Evolutionary conservation across 176 grass and related monocot species (phyloP).

Genomic region (Ananas comosus): DNA sequence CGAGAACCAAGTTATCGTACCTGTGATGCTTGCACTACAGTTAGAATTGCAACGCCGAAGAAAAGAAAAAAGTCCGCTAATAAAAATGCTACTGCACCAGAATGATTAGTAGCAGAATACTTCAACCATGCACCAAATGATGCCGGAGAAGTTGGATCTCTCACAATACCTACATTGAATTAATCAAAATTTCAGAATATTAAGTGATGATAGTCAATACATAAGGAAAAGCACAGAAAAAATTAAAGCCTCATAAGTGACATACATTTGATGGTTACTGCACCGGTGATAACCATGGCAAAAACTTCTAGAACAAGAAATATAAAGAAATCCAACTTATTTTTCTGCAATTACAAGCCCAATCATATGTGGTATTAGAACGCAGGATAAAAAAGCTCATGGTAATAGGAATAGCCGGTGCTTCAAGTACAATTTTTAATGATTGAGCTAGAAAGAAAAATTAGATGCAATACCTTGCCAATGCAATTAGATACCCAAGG

Average conservation of each 20-base stretch:
- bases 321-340: slow-evolving; percentile 99
- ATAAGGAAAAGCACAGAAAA: slow-evolving; percentile 21
- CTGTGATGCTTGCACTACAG: slow-evolving; percentile 79
- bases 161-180: slow-evolving; percentile 43
- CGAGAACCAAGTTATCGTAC: slow-evolving; percentile 24
- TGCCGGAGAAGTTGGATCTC: slow-evolving; percentile 62
- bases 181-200: background rate
- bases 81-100: slow-evolving; percentile 58
- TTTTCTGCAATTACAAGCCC: slow-evolving; percentile 74
- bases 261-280: slow-evolving; percentile 63
- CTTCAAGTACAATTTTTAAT: background rate
- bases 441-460: background rate
- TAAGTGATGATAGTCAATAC: background rate
- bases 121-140: slow-evolving; percentile 69
- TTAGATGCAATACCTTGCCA: slow-evolving; percentile 61
- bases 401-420: background rate
- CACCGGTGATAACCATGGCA: slow-evolving; percentile 93
- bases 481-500: slow-evolving; percentile 99
- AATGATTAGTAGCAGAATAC: slow-evolving; percentile 59
- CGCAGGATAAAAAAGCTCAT: background rate
- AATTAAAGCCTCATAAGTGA: background rate
- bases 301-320: slow-evolving; percentile 88
- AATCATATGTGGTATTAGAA: slow-evolving; percentile 23
- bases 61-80: slow-evolving; percentile 71
- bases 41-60: slow-evolving; percentile 74